These are phyloP conservation scores for Eragrostis curvula DNA, from an alignment of 176 grass and related monocot species.

Conservation along the genomic window DNA sequence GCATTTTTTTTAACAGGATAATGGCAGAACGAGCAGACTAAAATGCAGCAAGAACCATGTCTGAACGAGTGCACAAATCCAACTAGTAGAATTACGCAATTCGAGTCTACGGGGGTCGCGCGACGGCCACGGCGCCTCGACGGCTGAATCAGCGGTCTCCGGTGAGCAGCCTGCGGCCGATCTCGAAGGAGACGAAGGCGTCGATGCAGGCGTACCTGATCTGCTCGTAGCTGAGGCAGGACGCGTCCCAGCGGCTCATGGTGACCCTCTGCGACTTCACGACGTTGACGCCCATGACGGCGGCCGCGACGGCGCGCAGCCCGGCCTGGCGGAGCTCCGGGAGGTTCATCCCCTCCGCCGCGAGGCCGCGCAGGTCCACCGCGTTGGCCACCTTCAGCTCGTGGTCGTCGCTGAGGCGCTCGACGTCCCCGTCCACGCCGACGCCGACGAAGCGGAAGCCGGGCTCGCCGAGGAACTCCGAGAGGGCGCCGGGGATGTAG, in stretches of 20 bases:
- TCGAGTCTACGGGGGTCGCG: not conserved
- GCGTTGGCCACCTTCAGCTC: constrained; percentile 11
- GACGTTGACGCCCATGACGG: constrained; percentile 44
- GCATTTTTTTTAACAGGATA: not conserved
- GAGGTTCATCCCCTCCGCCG: constrained; percentile 27
- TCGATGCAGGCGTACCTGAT: constrained; percentile 57
- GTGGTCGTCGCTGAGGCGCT: constrained; percentile 45
- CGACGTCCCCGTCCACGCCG: constrained; percentile 40
- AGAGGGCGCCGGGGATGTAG: constrained; percentile 35
- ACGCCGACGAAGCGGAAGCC: constrained; percentile 54
- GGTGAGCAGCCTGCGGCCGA: constrained; percentile 49
- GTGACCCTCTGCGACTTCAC: constrained; percentile 47
- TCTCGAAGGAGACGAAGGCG: constrained; percentile 60
- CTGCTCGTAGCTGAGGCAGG: constrained; percentile 39
- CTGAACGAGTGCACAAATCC: not conserved
- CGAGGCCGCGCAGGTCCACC: constrained; percentile 48
- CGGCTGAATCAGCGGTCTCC: constrained; percentile 8
- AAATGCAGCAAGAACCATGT: constrained; percentile 1
- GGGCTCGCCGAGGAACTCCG: constrained; percentile 45
- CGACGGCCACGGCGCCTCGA: constrained; percentile 11
- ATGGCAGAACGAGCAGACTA: not conserved
- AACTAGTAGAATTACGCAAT: not conserved
- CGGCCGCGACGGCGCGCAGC: constrained; percentile 36
- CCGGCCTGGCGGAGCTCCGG: constrained; percentile 49
- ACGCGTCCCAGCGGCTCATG: constrained; percentile 61